Evolutionary conservation across 106 monocot species (phyloP).

Genomic region (Phalaenopsis aphrodite): DNA sequence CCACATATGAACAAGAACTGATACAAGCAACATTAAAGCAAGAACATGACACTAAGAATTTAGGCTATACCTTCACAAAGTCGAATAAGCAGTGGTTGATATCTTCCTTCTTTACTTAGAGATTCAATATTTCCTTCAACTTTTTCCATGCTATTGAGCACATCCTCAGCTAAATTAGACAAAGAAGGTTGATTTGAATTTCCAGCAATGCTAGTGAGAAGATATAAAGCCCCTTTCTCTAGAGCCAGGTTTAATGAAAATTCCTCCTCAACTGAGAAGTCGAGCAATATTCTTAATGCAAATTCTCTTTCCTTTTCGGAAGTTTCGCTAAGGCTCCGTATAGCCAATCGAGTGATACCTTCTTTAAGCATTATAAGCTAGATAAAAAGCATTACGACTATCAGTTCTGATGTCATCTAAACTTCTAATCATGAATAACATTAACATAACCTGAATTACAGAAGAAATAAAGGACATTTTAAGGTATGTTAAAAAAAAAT

Average conservation of each 20-base stretch:
- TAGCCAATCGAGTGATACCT: conserved; percentile 35
- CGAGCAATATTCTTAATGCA: conserved; percentile 38
- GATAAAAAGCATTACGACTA: conserved; percentile 4
- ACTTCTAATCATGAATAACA: not conserved
- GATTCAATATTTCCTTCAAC: conserved; percentile 33
- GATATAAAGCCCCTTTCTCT: conserved; percentile 51
- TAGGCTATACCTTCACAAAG: conserved; percentile 25
- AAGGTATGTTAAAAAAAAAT: no score
- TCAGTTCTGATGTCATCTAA: conserved; percentile 10
- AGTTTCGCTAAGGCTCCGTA: conserved; percentile 32
- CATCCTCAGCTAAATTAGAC: conserved; percentile 44
- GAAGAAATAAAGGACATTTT: not conserved
- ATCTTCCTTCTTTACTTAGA: conserved; percentile 40
- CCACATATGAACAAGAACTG: no score
- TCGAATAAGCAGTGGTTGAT: conserved; percentile 31
- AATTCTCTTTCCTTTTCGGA: conserved; percentile 39
- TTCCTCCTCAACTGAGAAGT: conserved; percentile 32
- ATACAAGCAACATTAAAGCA: no score
- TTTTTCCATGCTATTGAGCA: conserved; percentile 33
- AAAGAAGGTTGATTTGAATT: conserved; percentile 24
- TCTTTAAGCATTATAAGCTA: conserved; percentile 43
- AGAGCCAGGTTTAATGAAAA: conserved; percentile 32
- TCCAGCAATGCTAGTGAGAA: conserved; percentile 34
- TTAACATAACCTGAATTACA: not conserved
- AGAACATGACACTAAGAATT: not conserved